A percentile compares a stretch with the other conserved stretches of the same genome.
phyloP scores from a whole-genome alignment of 495 filamentous ascomycete species.

The Entonaema liquescens region DNA sequence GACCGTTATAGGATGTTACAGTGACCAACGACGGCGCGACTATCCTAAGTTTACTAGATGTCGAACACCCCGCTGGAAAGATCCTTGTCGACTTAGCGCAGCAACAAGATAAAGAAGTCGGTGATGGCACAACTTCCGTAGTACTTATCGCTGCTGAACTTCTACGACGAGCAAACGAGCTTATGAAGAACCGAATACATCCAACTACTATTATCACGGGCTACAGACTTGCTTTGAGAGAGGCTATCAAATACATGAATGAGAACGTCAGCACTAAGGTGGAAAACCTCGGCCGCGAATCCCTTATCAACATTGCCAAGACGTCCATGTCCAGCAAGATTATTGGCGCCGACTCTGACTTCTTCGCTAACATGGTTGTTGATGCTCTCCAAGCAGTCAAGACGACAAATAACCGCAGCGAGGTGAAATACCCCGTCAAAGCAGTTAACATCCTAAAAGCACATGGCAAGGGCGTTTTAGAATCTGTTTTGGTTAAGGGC shows the following conservation, averaged over 20 bases:
- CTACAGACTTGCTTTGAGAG: conserved; percentile 92
- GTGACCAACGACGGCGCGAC: conserved; percentile 99
- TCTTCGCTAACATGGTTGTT: conserved; percentile 96
- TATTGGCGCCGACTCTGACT: conserved; percentile 94
- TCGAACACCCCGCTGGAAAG: conserved; percentile 98
- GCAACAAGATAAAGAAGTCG: conserved; percentile 98
- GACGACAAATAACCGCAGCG: conserved; percentile 85
- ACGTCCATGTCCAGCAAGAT: conserved; percentile 99
- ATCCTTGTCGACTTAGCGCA: conserved; percentile 97
- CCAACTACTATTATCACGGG: conserved; percentile 99
- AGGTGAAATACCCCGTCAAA: conserved; percentile 98
- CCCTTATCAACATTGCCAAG: conserved; percentile 92
- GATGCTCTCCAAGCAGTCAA: conserved; percentile 97
- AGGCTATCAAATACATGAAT: conserved; percentile 98
- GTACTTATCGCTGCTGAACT: conserved; percentile 98
- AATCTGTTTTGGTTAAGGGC: conserved; percentile 92
- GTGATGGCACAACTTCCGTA: conserved; percentile 97
- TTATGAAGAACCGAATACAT: conserved; percentile 99
- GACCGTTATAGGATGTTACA: conserved; percentile 80
- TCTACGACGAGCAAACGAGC: conserved; percentile 90
- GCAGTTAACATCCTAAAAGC: conserved; percentile 99
- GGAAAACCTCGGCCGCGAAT: conserved; percentile 87
- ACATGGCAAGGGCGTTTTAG: conserved; percentile 88
- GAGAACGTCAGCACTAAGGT: conserved; percentile 97
- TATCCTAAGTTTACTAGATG: conserved; percentile 91